Conservation (phyloP, 345 rosid species). For the Diplotaxis tenuifolia region DNA sequence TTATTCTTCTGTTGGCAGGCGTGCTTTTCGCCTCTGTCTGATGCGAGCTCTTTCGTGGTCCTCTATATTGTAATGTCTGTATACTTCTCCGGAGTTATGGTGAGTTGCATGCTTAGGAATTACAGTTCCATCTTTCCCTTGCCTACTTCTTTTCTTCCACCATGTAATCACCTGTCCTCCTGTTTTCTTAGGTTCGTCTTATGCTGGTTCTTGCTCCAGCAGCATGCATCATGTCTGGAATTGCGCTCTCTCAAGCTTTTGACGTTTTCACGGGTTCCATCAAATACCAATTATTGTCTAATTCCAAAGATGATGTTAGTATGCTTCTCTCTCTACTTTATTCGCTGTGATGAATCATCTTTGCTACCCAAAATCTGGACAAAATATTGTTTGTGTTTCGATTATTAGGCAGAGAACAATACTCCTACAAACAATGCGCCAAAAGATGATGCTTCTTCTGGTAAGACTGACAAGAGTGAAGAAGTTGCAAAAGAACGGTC, state of each 20-base stretch:
- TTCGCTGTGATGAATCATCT: slow-evolving; percentile 10
- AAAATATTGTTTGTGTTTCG: slow-evolving; percentile 34
- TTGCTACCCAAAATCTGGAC: slow-evolving; percentile 25
- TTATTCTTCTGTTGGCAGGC: slow-evolving; percentile 61
- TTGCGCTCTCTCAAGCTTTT: slow-evolving; percentile 96
- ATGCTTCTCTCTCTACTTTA: slow-evolving; percentile 22
- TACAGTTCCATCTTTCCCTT: slow-evolving; percentile 4
- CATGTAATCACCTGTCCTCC: slow-evolving; percentile 21
- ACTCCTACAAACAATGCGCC: slow-evolving; percentile 37
- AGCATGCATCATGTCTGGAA: slow-evolving; percentile 98
- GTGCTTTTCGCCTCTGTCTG: slow-evolving; percentile 92
- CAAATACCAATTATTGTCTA: slow-evolving; percentile 70
- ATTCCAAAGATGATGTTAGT: slow-evolving; percentile 58
- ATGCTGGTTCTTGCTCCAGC: slow-evolving; percentile 99
- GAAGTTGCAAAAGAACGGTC: slow-evolving; percentile 55
- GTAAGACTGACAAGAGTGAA: slow-evolving; percentile 50
- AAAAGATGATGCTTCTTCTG: slow-evolving; percentile 42
- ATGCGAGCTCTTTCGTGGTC: slow-evolving; percentile 90
- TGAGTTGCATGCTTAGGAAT: slow-evolving; percentile 35
- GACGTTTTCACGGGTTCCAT: slow-evolving; percentile 84
- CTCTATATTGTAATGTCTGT: slow-evolving; percentile 94
- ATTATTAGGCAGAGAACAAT: slow-evolving; percentile 62
- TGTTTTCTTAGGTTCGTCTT: slow-evolving; percentile 75
- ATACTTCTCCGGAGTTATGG: slow-evolving; percentile 99
- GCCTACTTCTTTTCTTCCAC: slow-evolving; percentile 9